Base-by-base conservation (phyloP, 352 stramenopile genomes). In the Thalassiosira exigua region DNA sequence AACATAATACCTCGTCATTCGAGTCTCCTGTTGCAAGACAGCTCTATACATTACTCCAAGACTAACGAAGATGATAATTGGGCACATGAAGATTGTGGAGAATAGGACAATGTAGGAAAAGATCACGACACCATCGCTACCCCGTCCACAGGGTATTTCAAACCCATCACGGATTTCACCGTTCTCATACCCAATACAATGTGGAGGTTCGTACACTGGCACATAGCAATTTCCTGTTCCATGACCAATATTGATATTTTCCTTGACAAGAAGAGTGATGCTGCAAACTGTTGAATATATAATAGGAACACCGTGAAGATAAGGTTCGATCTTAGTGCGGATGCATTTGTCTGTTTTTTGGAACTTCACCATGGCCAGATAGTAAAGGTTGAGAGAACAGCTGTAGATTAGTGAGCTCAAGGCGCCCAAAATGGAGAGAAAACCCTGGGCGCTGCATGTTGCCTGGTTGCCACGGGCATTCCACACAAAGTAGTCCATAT, bases 101-200 rank as follows among this genome's bases (percentile, higher is more conserved):
- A 60, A 60, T 3, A 32, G 14, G 3, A 60, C 52, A 4, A 60
- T 32, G 22, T 60, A 60, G 19, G 26, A 24, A 32, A 32, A 60
- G 4, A 32, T 5, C 12, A 26, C 17, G 19, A 26, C 32, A n/a
- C 52, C 26, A 24, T 32, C 52, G 17, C 4, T 32, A 12, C 52
- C 52, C 22, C 52, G 26, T 4, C 52, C 52, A 65, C 62, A 72
- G 42, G 62, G 62, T 41, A 72, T 72, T 3, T 39, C 19, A 30
- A 72, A 72, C 39, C 62, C 65, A 21, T 73, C 65, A 33, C 65
- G 65, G 27, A 73, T 19, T 48, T 73, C 22, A 0, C 65, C 65
- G 30, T 65, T 52, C 24, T 56, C 51, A 57, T 73, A 73, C 4
- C 65, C 51, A 24, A 39, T 54, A 21, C 65, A 73, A 44, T 73